Evolutionary conservation across 1,139 yeast genomes (phyloP), one percentile per base, ranked within the genome.

Genomic region (Entelexis paramagnoliae): DNA sequence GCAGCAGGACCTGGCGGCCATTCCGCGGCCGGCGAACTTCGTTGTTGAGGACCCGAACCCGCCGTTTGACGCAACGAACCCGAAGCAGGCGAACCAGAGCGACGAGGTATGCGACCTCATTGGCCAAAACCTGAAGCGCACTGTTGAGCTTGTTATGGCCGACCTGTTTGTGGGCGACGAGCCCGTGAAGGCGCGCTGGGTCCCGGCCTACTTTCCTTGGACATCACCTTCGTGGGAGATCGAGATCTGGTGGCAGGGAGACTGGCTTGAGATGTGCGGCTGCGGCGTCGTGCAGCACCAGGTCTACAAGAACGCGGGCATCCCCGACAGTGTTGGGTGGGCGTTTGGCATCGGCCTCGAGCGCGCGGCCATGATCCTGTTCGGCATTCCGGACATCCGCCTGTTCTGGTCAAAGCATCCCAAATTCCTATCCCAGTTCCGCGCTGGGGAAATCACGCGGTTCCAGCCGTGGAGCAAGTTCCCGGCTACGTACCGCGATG

Each of bases 241-340:
- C 60, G 99, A 91, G 68, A 95, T 91, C 6, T 89, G 95, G 93
- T 93, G 97, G 97, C 86, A 89, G 65, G 95, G 94, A 41, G 95
- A 89, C 60, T 93, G 98, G 98, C 73, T 91, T 41, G 99, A 91
- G 69, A 81, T 95, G 66, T 87, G 96, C 64, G 99, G 99, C 1
- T 86, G 95, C 67, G 99, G 99, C 26, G 75, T 91, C 46, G 95
- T 88, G 4, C 80, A 79, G 61, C 85, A 87, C 60, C 79, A 79
- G 48, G 94, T 91, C 0, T 71, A 88, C 47, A 70, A 78, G 34
- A 83, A 82, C 59, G 77, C 96, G 1, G 93, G 86, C 0, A 72
- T 83, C 48, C 58, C 63, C 10, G 69, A 73, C 49, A 74, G 78
- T 51, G 78, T 87, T 51, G 94, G 96, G 8, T 91, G 98, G 98